phyloP scores from a whole-genome alignment of 306 rosid genomes.

The Ziziphus jujuba region DNA sequence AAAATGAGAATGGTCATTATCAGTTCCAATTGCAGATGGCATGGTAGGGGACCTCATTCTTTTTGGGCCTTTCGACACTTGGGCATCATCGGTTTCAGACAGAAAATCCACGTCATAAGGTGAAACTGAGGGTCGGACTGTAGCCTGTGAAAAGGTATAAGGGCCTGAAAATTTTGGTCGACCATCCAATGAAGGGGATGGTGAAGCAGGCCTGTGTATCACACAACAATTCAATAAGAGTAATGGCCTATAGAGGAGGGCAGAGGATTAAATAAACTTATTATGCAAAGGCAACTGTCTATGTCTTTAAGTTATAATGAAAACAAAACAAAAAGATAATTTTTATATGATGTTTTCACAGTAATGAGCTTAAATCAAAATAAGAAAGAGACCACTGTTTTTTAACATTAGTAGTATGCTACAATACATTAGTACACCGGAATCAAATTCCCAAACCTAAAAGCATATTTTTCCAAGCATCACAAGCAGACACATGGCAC shows the following conservation, averaged over 20 bases:
- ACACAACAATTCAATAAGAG: neutral
- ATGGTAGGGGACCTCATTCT: slow-evolving; percentile 55
- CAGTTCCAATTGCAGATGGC: slow-evolving; percentile 27
- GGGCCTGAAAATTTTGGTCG: slow-evolving; percentile 23
- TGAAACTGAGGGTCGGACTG: slow-evolving; percentile 35
- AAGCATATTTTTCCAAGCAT: slow-evolving; percentile 17
- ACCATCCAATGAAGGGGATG: slow-evolving; percentile 37
- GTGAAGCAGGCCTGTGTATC: slow-evolving; percentile 42
- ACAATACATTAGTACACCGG: neutral
- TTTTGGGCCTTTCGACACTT: slow-evolving; percentile 33
- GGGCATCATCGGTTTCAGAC: slow-evolving; percentile 33
- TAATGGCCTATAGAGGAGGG: neutral
- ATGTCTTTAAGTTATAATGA: neutral
- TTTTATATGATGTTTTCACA: neutral
- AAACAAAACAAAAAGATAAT: too few relatives aligned
- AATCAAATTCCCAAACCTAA: slow-evolving; percentile 13
- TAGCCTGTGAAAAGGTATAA: slow-evolving; percentile 26
- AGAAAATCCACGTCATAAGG: slow-evolving; percentile 33
- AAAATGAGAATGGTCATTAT: too few relatives aligned
- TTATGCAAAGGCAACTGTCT: too few relatives aligned
- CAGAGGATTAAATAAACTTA: neutral
- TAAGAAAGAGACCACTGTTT: neutral
- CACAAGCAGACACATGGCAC: slow-evolving; percentile 7
- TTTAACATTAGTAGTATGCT: neutral
- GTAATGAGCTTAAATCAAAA: neutral